Percentiles rank a stretch among this genome's conserved stretches.
phyloP scores from a whole-genome alignment of 331 rosid genomes.

The Phaseolus coccineus region DNA sequence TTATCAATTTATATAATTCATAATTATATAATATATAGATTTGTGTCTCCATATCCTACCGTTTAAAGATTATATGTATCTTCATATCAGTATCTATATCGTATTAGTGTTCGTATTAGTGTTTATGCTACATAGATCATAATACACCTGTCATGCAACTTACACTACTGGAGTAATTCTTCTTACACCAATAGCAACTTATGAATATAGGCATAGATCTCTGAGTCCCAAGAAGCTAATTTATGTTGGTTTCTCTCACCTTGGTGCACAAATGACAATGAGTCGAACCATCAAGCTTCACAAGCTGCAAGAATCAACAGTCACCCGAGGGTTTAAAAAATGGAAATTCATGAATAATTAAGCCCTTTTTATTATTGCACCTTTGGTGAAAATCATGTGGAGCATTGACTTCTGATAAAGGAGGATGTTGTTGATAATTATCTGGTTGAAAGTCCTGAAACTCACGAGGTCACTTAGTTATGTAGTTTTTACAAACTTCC shows the following conservation, averaged over 20 bases:
- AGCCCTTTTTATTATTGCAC: constrained; percentile 75
- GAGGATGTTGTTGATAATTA: constrained; percentile 84
- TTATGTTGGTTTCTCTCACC: constrained; percentile 95
- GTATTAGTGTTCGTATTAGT: no score
- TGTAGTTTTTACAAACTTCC: constrained; percentile 99
- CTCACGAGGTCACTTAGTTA: constrained; percentile 86
- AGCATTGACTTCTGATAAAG: constrained; percentile 94
- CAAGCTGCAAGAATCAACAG: constrained; percentile 79
- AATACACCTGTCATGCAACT: constrained; percentile 52
- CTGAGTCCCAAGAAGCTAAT: constrained; percentile 92
- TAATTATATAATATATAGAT: no score
- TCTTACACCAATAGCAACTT: constrained; percentile 88
- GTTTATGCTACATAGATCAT: no score
- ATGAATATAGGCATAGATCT: constrained; percentile 98
- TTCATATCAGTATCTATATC: no score
- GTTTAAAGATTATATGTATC: no score
- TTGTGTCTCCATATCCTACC: no score
- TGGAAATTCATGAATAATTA: constrained; percentile 84
- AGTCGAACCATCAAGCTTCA: constrained; percentile 92
- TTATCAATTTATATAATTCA: no score
- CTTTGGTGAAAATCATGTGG: constrained; percentile 90
- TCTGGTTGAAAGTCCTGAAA: constrained; percentile 89
- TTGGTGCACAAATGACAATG: constrained; percentile 97
- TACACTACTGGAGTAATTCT: constrained; percentile 95
- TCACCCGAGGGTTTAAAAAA: constrained; percentile 82